Base-by-base conservation (phyloP, 1,284 basidiomycete genomes). In the Ustilago tritici region DNA sequence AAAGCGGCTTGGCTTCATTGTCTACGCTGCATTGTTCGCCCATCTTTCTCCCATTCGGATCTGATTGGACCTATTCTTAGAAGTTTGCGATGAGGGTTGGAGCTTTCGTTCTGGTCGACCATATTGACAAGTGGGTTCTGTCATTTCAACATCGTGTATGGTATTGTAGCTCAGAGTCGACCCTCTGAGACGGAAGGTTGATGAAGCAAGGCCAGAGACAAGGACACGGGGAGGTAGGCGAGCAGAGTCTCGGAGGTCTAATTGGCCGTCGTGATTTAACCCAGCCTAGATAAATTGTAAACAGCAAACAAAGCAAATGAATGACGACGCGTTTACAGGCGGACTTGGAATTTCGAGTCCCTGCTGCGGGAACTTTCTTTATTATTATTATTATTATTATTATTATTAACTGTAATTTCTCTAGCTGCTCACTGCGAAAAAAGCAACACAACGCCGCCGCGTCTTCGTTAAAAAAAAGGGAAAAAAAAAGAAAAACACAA, bases 281-380 rank as follows among this genome's bases (percentile, higher is more conserved):
- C 7, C 9, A 15, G 11, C 14, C 14, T 3, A 41, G 36, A 38
- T 10, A 38, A 38, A 38, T 10, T 10, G 14, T 2, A 41, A 41
- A 41, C 17, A 17, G 15, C 40, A 38, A 38, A 38, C 14, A 38
- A 38, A 50, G 31, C 23, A 28, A 28, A 31, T 17, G 11, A 55
- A 55, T 55, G 54, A 55, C 54, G 54, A 55, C 35, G 54, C 54
- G 36, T 31, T 11, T 52, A 52, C 23, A 52, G 23, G 50, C 50
- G 50, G 50, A 31, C 28, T 52, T 52, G n/a, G 50, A 52, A 52
- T 3, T 28, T 28, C 23, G 23, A 28, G 23, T 28, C 23, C 23
- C 23, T 28, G 23, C 23, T 28, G 23, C 23, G 23, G 23, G 23
- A 28, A 28, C 3, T 41, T 41, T 41, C 40, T 17, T 41, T 15